phyloP scores from a whole-genome alignment of 768 basidiomycete genomes.

The Lactarius trivialis region DNA sequence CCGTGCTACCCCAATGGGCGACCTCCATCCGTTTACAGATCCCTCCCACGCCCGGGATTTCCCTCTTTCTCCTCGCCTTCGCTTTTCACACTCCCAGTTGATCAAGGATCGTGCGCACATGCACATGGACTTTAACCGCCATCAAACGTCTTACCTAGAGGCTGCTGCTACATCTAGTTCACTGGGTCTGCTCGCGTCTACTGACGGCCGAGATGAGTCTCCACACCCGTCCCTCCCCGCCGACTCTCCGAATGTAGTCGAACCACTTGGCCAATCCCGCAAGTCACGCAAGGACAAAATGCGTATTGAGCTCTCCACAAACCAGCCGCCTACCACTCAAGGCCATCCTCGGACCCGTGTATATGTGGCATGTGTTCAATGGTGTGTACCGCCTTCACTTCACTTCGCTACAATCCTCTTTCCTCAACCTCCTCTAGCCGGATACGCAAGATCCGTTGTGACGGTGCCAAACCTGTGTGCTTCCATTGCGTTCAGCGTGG shows the following conservation, averaged over 20 bases:
- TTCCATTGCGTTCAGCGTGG: constrained; percentile 60
- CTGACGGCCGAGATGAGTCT: neutral
- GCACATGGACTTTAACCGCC: neutral
- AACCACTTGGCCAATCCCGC: neutral
- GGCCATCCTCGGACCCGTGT: constrained; percentile 72
- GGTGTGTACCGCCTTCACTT: constrained; percentile 37
- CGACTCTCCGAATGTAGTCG: neutral
- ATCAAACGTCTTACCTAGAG: neutral
- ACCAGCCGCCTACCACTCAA: constrained; percentile 76
- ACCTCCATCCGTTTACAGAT: neutral
- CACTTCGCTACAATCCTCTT: constrained; percentile 1
- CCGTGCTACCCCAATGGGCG: neutral
- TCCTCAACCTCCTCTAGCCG: constrained; percentile 42
- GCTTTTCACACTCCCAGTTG: neutral
- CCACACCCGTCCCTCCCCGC: neutral
- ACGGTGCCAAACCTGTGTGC: constrained; percentile 71
- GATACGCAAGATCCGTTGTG: constrained; percentile 73
- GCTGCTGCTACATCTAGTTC: constrained; percentile 2
- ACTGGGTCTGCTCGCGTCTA: neutral
- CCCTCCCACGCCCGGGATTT: neutral
- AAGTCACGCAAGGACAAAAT: constrained; percentile 31
- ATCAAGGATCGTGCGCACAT: neutral
- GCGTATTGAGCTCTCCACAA: constrained; percentile 60
- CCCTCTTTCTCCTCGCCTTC: neutral
- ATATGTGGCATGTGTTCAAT: constrained; percentile 74